Base-by-base conservation (phyloP, 495 filamentous ascomycete genomes). In the Xylaria palmicola region DNA sequence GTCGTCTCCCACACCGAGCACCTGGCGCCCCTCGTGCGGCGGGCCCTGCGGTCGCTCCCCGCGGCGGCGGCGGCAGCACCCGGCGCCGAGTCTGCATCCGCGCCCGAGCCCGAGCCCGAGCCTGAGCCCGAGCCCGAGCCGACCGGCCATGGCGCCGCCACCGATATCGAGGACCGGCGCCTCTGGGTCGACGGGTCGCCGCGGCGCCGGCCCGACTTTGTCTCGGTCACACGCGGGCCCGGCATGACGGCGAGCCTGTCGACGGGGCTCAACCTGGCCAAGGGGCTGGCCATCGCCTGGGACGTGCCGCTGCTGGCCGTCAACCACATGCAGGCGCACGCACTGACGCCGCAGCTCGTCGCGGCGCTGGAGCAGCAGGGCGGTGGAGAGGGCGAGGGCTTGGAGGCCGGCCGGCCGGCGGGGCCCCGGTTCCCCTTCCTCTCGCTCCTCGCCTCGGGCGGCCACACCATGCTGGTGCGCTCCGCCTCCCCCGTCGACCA, bases 311-410 rank as follows among this genome's bases (percentile, higher is more conserved):
- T 98, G 27, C 70, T 97, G 2, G 94, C 85, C 0, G 90, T 97
- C 0, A 87, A 98, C 67, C 94, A 98, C 72, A 98, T 98, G 94
- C 93, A 97, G 70, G 94, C 93, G 13, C 94, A 98, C 72, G 85
- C 93, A 3, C 72, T 98, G 48, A 98, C 94, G 6, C 90, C 93
- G 6, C 83, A 89, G 3, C 84, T 98, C n/a, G 85, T 90, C 1
- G 72, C 79, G 9, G 89, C 89, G 3, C 72, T 96, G 34, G 64
- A 72, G 26, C 40, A 36, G 22, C 22, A 40, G n/a, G 13, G 7
- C 7, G 51, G 41, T 59, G 51, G 7, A 6, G n/a, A 4, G 15
- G 40, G 44, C 44, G 44, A 13, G n/a, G 22, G n/a, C 56, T 1
- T 43, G 30, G 9, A 22, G 20, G 55, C 4, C 27, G 9, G 9